Percentiles rank a stretch among this genome's conserved stretches.
phyloP scores from a whole-genome alignment of 306 rosid genomes.

The Clitoria ternatea region DNA sequence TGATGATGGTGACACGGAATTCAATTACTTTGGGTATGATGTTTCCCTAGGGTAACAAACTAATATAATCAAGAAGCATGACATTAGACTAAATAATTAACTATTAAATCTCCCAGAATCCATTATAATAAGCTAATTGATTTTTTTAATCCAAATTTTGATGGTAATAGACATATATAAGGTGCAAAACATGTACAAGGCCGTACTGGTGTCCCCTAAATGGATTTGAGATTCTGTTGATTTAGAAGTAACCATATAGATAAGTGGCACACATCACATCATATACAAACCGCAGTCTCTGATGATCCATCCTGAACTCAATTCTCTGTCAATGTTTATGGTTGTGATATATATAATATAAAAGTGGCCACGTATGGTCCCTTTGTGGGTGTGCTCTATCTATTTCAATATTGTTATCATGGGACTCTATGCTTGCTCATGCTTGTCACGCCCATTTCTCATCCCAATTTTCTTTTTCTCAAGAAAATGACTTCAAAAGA shows the following conservation, averaged over 20 bases:
- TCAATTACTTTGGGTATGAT: conserved; percentile 15
- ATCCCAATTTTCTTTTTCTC: conserved; percentile 31
- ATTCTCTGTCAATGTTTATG: conserved; percentile 26
- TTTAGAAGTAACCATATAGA: conserved; percentile 29
- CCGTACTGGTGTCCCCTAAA: conserved; percentile 30
- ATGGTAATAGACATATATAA: too few species aligned
- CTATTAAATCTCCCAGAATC: not conserved
- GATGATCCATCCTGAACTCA: conserved; percentile 19
- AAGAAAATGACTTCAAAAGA: conserved; percentile 44
- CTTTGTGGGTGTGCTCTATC: conserved; percentile 25
- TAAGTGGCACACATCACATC: conserved; percentile 44
- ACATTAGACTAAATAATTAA: not conserved
- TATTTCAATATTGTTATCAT: conserved; percentile 37
- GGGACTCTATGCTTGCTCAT: conserved; percentile 30
- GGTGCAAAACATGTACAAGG: conserved; percentile 26
- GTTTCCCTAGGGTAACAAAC: conserved; percentile 14
- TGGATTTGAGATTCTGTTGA: conserved; percentile 28
- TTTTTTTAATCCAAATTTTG: conserved; percentile 15
- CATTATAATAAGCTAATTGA: conserved; percentile 14
- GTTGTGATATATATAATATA: conserved; percentile 25
- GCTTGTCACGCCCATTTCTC: conserved; percentile 34
- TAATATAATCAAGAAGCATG: not conserved
- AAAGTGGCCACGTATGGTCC: conserved; percentile 31
- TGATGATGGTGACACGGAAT: conserved; percentile 35
- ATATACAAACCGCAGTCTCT: conserved; percentile 18